These are phyloP conservation scores for Taphrina confusa DNA, from an alignment of 1,139 yeast species.

Conservation along the genomic window DNA sequence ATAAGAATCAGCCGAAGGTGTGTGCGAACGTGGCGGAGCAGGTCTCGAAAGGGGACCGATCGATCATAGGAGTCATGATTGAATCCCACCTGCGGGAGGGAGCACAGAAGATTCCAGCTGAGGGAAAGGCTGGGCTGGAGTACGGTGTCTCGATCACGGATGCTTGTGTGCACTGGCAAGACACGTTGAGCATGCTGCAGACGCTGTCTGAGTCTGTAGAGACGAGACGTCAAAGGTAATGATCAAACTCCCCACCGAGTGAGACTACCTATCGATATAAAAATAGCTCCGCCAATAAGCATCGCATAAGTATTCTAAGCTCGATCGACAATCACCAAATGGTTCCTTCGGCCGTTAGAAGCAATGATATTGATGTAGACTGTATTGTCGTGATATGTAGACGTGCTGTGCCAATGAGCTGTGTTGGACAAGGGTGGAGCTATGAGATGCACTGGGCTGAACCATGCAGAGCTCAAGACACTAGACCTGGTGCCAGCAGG, in stretches of 20 bases:
- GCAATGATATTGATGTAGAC: too few species aligned
- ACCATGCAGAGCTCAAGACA: too few species aligned
- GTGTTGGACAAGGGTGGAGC: too few species aligned
- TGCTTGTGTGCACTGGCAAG: slow-evolving; percentile 92
- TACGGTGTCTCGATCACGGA: slow-evolving; percentile 97
- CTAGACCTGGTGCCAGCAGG: too few species aligned
- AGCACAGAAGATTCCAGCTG: slow-evolving; percentile 66
- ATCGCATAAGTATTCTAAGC: too few species aligned
- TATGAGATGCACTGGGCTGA: too few species aligned
- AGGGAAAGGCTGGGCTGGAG: slow-evolving; percentile 72
- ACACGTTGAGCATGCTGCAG: slow-evolving; percentile 76
- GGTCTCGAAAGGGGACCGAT: slow-evolving; percentile 73
- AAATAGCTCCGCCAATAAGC: too few species aligned
- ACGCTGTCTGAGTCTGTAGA: slow-evolving; percentile 75
- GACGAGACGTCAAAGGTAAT: slow-evolving; percentile 9
- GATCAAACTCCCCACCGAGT: neutral
- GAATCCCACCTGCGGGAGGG: slow-evolving; percentile 94
- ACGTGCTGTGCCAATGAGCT: too few species aligned
- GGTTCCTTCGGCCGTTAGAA: too few species aligned
- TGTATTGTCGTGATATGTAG: too few species aligned
- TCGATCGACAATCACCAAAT: too few species aligned
- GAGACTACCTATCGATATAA: too few species aligned
- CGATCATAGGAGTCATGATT: slow-evolving; percentile 90
- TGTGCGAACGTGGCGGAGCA: slow-evolving; percentile 77
- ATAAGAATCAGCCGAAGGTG: slow-evolving; percentile 90